phyloP scores from a whole-genome alignment of 2,329 filamentous ascomycete species.

The Fusarium mexicanum region DNA sequence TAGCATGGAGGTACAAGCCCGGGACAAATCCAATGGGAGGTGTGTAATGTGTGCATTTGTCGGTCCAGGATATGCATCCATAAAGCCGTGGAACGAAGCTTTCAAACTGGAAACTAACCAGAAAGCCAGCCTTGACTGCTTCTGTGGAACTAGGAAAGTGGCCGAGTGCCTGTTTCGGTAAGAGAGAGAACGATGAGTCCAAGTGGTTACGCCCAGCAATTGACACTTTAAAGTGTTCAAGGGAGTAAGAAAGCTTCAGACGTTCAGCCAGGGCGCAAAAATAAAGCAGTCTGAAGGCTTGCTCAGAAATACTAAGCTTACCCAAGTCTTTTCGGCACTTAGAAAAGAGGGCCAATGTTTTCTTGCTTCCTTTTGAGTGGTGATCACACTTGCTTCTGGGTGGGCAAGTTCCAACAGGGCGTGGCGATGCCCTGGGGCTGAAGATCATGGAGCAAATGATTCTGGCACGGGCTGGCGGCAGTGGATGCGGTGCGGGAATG shows the following conservation, averaged over 20 bases:
- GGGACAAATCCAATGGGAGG: conserved; percentile 2
- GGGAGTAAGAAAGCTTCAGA: background rate
- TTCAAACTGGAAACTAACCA: background rate
- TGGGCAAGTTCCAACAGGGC: conserved; percentile 16
- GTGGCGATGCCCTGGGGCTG: conserved; percentile 39
- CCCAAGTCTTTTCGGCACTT: background rate
- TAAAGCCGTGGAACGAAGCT: conserved; percentile 5
- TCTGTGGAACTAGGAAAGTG: conserved; percentile 9
- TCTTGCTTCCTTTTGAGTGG: background rate
- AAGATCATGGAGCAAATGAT: conserved; percentile 26
- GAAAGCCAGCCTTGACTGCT: conserved; percentile 14
- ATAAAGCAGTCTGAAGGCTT: background rate
- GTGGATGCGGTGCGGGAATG: conserved; percentile 36
- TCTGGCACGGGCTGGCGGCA: conserved; percentile 31
- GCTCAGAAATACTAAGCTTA: background rate
- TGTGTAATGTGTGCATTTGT: conserved; percentile 5
- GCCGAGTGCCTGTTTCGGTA: background rate
- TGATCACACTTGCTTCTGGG: conserved; percentile 12
- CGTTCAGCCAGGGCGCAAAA: background rate
- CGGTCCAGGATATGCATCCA: background rate
- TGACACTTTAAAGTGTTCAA: background rate
- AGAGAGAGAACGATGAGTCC: background rate
- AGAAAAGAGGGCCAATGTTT: background rate
- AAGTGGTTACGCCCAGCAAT: conserved; percentile 4
- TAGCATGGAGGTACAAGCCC: conserved; percentile 11